Conservation (phyloP, 169 alveolate genomes). For the Cyclospora cayetanensis region DNA sequence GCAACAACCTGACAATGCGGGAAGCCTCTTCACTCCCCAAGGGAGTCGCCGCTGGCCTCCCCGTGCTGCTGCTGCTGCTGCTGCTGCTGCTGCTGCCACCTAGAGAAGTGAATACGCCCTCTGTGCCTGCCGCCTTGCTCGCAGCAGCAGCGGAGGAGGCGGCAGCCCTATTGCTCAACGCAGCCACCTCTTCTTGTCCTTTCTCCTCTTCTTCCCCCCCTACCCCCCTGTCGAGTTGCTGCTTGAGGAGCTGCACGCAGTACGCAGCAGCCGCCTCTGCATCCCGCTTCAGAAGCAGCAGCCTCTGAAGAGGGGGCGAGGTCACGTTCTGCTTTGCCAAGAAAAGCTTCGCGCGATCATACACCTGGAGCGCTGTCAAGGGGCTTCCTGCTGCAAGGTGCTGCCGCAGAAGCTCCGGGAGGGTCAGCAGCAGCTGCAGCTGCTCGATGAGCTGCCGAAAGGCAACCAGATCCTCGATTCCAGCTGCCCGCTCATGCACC, state of each 20-base stretch:
- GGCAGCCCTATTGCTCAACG: background rate
- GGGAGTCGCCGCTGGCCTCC: background rate
- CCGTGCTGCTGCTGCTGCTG: background rate
- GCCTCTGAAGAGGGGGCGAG: slow-evolving; percentile 33
- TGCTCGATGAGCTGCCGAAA: slow-evolving; percentile 50
- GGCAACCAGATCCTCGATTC: slow-evolving; percentile 61
- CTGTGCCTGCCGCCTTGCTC: background rate
- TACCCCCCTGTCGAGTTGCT: slow-evolving; percentile 10
- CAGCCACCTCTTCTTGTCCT: too few species aligned
- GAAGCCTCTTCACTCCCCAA: slow-evolving; percentile 35
- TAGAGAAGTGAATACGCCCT: background rate
- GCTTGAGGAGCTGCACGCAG: slow-evolving; percentile 25
- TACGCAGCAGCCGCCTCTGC: background rate
- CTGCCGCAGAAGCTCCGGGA: slow-evolving; percentile 53
- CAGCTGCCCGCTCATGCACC: slow-evolving; percentile 50
- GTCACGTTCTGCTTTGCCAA: slow-evolving; percentile 23
- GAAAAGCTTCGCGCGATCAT: slow-evolving; percentile 31
- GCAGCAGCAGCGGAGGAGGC: too few species aligned
- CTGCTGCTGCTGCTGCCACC: background rate
- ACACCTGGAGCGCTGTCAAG: slow-evolving; percentile 29
- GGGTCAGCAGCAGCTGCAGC: slow-evolving; percentile 53
- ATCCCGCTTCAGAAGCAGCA: background rate
- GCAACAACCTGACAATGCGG: slow-evolving; percentile 29
- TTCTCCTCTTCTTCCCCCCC: too few species aligned
- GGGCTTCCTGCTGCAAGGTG: slow-evolving; percentile 9